phyloP scores from a whole-genome alignment of 2,329 filamentous ascomycete species.

The Nemania serpens region DNA sequence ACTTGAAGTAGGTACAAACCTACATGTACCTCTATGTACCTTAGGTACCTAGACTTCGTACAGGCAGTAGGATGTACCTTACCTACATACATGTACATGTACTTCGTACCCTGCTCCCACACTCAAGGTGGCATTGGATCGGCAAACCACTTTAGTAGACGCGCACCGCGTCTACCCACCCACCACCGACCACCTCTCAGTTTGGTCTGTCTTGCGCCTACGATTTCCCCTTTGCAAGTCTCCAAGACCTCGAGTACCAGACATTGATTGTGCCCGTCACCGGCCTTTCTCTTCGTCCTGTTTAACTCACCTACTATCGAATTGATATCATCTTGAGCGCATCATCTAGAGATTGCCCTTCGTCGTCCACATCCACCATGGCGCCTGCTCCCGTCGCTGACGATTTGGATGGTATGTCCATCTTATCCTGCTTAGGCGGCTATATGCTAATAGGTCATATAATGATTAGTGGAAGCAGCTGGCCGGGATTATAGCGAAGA shows the following conservation, averaged over 20 bases:
- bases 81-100: no score
- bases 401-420: constrained; percentile 54
- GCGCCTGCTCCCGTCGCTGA: constrained; percentile 54
- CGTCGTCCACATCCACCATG: constrained; percentile 44
- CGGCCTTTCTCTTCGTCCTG: not conserved
- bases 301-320: not conserved
- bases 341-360: not conserved
- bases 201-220: not conserved
- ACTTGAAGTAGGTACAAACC: no score
- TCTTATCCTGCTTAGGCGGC: not conserved
- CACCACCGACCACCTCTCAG: not conserved
- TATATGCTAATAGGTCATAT: constrained; percentile 22
- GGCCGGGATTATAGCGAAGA: constrained; percentile 72
- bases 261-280: not conserved
- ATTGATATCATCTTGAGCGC: not conserved
- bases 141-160: constrained; percentile 32
- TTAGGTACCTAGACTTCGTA: no score
- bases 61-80: no score
- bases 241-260: not conserved
- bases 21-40: no score
- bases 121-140: no score
- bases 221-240: not conserved
- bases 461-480: constrained; percentile 51
- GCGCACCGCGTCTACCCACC: constrained; percentile 36
- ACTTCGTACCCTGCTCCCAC: no score